Percentiles rank a stretch among this genome's conserved stretches.
Conservation (phyloP, 768 basidiomycete genomes). For the Suillus cothurnatus region DNA sequence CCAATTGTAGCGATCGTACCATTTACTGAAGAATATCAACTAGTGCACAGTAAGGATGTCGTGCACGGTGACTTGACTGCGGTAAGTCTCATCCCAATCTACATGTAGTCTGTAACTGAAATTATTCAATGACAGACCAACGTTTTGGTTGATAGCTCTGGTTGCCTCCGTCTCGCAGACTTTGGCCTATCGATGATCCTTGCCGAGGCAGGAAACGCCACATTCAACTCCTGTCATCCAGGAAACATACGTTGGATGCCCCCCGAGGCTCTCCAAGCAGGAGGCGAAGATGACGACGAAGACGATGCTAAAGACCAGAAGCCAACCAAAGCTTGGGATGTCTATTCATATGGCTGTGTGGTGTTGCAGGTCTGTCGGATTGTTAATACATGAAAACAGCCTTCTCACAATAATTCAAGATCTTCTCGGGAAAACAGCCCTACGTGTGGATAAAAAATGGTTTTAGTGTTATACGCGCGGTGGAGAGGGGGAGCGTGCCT, state of each 20-base stretch:
- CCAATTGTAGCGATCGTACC: neutral
- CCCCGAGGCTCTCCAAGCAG: constrained; percentile 15
- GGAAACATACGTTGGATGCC: constrained; percentile 18
- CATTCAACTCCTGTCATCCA: constrained; percentile 13
- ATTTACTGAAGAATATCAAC: neutral
- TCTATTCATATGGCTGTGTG: constrained; percentile 2
- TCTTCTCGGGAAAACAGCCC: constrained; percentile 27
- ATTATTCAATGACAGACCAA: constrained; percentile 29
- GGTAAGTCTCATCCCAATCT: constrained; percentile 23
- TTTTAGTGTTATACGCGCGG: constrained; percentile 14
- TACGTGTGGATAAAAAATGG: constrained; percentile 17
- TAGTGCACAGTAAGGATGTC: constrained; percentile 26
- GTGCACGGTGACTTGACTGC: constrained; percentile 50
- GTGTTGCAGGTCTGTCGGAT: neutral
- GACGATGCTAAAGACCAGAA: constrained; percentile 2
- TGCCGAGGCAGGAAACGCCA: constrained; percentile 33
- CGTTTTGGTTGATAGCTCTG: constrained; percentile 36
- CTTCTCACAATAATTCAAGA: constrained; percentile 14
- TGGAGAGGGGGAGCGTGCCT: neutral
- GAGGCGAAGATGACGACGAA: neutral
- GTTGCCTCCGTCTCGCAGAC: constrained; percentile 37
- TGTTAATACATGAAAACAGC: no score
- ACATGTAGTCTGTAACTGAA: neutral
- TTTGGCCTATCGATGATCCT: constrained; percentile 37
- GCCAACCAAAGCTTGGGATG: constrained; percentile 17